Evolutionary conservation across 164 flowering plant genomes (phyloP).

Genomic region (Berberis thunbergii): DNA sequence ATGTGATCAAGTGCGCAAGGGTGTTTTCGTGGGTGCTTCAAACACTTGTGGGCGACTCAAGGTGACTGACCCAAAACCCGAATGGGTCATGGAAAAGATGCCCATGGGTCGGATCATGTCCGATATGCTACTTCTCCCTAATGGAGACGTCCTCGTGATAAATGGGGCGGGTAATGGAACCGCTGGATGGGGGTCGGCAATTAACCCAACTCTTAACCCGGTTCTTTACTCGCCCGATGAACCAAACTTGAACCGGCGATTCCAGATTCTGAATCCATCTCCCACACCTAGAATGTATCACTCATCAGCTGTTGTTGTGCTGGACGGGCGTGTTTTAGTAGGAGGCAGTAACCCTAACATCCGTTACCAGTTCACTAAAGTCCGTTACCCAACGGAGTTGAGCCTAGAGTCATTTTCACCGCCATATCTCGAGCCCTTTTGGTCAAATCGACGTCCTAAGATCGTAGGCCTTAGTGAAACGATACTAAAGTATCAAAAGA

Average conservation of each 20-base stretch:
- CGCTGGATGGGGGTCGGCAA: slow-evolving; percentile 74
- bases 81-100: slow-evolving; percentile 72
- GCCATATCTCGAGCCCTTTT: slow-evolving; percentile 29
- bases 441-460: slow-evolving; percentile 30
- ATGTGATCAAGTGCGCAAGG: slow-evolving; percentile 12
- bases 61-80: slow-evolving; percentile 42
- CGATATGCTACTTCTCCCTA: slow-evolving; percentile 66
- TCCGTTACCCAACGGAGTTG: slow-evolving; percentile 59
- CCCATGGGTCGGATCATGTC: slow-evolving; percentile 75
- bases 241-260: slow-evolving; percentile 28
- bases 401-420: slow-evolving; percentile 72
- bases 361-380: slow-evolving; percentile 44
- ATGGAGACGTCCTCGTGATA: slow-evolving; percentile 54
- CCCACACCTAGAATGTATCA: slow-evolving; percentile 66
- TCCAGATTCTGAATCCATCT: slow-evolving; percentile 36
- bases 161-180: slow-evolving; percentile 75
- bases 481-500: slow-evolving; percentile 24
- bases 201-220: slow-evolving; percentile 48
- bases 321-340: slow-evolving; percentile 74
- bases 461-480: slow-evolving; percentile 22
- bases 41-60: slow-evolving; percentile 58
- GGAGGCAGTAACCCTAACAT: slow-evolving; percentile 89
- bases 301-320: slow-evolving; percentile 54
- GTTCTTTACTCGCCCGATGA: slow-evolving; percentile 37
- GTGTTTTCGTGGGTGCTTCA: slow-evolving; percentile 34